Evolutionary conservation across 345 rosid species (phyloP).

Genomic region (Gossypium australe): DNA sequence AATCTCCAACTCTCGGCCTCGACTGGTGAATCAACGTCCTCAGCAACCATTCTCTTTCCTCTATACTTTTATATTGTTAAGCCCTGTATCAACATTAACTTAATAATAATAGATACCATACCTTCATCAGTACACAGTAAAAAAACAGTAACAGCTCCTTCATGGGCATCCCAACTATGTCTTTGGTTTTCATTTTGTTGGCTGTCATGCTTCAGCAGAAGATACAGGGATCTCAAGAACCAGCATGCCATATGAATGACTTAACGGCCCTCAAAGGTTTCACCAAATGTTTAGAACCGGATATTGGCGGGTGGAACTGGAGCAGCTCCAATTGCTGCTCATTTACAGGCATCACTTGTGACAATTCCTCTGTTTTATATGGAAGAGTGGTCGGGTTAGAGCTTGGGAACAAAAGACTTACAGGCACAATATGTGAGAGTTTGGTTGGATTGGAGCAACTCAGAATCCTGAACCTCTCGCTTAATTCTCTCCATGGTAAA

Average conservation of each 20-base stretch:
- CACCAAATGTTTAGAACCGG: neutral
- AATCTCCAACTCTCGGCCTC: no score
- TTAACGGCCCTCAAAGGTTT: conserved; percentile 15
- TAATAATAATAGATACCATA: no score
- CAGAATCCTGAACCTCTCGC: conserved; percentile 28
- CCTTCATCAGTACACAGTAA: no score
- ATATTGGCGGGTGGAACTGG: conserved; percentile 16
- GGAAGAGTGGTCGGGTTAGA: conserved; percentile 25
- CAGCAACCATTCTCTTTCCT: no score
- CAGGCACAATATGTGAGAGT: conserved; percentile 18
- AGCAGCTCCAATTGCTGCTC: conserved; percentile 24
- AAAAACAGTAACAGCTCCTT: no score
- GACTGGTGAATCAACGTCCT: no score
- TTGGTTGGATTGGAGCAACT: conserved; percentile 23
- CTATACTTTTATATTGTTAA: no score
- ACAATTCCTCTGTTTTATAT: neutral
- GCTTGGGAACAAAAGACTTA: conserved; percentile 18
- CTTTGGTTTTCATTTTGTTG: conserved; percentile 1
- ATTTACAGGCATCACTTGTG: conserved; percentile 23
- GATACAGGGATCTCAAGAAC: conserved; percentile 9
- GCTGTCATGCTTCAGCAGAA: conserved; percentile 4
- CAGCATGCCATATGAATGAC: conserved; percentile 17
- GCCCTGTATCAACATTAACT: no score
- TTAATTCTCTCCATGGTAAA: conserved; percentile 9
- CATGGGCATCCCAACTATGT: neutral